Evolutionary conservation across 345 rosid genomes (phyloP), one percentile per base, ranked within the genome.

Genomic region (Camelina sativa): DNA sequence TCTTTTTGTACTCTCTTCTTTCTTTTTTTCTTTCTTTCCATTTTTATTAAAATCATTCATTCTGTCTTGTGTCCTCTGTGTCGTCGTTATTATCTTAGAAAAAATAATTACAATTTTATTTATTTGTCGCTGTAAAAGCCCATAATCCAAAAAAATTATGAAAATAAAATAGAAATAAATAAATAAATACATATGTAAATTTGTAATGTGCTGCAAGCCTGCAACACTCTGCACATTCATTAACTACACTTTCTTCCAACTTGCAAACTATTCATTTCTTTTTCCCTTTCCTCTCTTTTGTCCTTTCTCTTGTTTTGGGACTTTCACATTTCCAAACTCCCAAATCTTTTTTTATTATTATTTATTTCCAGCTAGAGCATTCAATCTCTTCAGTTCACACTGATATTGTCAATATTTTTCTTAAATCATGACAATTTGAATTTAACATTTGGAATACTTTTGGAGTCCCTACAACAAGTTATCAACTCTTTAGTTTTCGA

Each of bases 231-330:
- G 80, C 50, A 2, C 67, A 71, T 71, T 65, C 76, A 77, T 71
- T 77, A 71, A 77, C 71, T 71, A 20, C 76, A 64, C 76, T 77
- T 77, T 65, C 80, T 48, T 64, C 72, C 80, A 70, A 70, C 46
- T 57, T 38, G 50, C 65, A 62, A 54, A 40, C 62, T 58, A 37
- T 71, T 76, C 53, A 38, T n/a, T 69, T 47, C 2, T 37, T 56
- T 12, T 17, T 4, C 20, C 20, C 32, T 51, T 57, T 56, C 57
- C 38, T 64, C 71, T 40, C 68, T 75, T 44, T 68, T 76, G 74
- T 76, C 74, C 58, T 71, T 65, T 70, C 51, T 69, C 30, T 63
- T 69, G 65, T 77, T 77, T 71, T 65, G 80, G 76, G 68, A 58
- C 72, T 71, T 40, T 58, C 65, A 76, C 40, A 65, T 47, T 76